Evolutionary conservation across 2,329 filamentous ascomycete genomes (phyloP), one percentile per base, ranked within the genome.

Genomic region (Ophiostoma montium): DNA sequence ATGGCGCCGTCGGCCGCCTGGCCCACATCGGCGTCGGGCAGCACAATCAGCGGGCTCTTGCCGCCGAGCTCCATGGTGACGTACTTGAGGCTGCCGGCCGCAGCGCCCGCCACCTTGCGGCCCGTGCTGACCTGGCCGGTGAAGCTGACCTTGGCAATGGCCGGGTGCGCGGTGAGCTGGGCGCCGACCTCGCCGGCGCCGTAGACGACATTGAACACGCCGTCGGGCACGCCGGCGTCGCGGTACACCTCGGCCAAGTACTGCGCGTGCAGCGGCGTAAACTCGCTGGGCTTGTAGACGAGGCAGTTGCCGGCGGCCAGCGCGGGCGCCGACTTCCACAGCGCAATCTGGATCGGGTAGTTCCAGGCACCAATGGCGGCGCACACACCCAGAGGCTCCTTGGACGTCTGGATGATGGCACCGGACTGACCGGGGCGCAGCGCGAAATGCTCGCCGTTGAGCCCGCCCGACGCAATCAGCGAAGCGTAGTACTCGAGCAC

Each of bases 1-100:
- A 94, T 89, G 54, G 86, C 87, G 30, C 86, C 84, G 59, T 94
- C 82, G 32, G 86, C 88, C n/a, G 88, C 88, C 58, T 78, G 77
- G 42, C 86, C 80, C 18, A 90, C 64, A 47, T 86, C 78, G 15
- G 84, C 84, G 59, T 94, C 87, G 1, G 85, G 84, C 1, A 94
- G 76, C 43, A 95, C 72, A 46, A 95, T 70, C 16, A 56, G 41
- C 1, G 80, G 78, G 36, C 74, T 79, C 62, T 84, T 84, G 36
- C 80, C 80, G 43, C 80, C 80, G 0, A 84, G 69, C 61, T 84
- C 80, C 75, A 84, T 81, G 7, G 80, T 84, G 30, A 82, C 78
- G 57, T 81, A 82, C 61, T 84, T 84, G 33, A 59, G 51, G 73
- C 80, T 79, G 57, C 71, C 71, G 31, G 71, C 70, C 1, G 80